Conservation (phyloP, 768 basidiomycete species). For the Phylloporus arenicola region DNA sequence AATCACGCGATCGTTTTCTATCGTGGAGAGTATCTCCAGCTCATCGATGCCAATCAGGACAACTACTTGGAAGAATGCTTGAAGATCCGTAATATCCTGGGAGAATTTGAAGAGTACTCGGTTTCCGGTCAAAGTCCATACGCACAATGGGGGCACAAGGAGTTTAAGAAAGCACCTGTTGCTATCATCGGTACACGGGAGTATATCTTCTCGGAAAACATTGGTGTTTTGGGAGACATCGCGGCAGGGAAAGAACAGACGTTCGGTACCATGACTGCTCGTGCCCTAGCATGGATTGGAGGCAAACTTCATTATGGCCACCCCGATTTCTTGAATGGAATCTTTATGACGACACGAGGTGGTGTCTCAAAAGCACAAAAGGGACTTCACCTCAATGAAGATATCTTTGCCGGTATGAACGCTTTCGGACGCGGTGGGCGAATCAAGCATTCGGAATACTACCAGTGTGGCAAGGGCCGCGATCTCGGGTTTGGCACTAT, state of each 20-base stretch:
- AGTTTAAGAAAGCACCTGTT: conserved; percentile 85
- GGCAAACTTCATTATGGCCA: conserved; percentile 99
- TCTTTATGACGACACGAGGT: conserved; percentile 97
- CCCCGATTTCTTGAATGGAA: conserved; percentile 97
- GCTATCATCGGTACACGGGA: conserved; percentile 98
- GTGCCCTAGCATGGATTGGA: conserved; percentile 93
- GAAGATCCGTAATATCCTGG: conserved; percentile 96
- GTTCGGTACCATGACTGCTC: conserved; percentile 96
- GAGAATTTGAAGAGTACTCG: conserved; percentile 94
- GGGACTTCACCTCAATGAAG: conserved; percentile 96
- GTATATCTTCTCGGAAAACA: conserved; percentile 99
- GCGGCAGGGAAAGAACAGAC: conserved; percentile 99
- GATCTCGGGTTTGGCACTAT: conserved; percentile 99
- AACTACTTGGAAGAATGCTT: conserved; percentile 99
- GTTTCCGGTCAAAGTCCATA: conserved; percentile 93
- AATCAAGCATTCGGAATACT: conserved; percentile 99
- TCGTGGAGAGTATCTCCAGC: conserved; percentile 96
- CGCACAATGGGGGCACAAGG: conserved; percentile 92
- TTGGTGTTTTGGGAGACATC: conserved; percentile 97
- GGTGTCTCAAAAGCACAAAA: conserved; percentile 99
- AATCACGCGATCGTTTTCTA: conserved; percentile 99
- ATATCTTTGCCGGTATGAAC: conserved; percentile 99
- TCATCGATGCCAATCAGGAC: conserved; percentile 99
- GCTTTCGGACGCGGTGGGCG: conserved; percentile 96
- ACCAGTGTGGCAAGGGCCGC: conserved; percentile 98